Percentiles rank a stretch among this genome's conserved stretches.
Evolutionary conservation across 345 rosid genomes (phyloP).

Genomic region (Linum lewisii): DNA sequence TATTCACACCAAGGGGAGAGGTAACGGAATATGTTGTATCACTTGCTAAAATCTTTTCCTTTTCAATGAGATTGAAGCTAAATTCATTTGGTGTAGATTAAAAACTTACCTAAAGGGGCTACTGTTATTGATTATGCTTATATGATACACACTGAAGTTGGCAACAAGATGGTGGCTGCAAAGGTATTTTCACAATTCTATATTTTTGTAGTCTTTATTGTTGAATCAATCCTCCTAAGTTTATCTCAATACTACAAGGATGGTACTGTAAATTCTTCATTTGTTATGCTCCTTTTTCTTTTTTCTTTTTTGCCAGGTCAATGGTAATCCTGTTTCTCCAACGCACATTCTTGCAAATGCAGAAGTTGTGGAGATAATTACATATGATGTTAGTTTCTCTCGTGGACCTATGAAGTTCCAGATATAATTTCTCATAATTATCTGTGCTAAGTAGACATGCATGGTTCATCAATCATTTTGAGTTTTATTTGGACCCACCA

Average conservation of each 20-base stretch:
- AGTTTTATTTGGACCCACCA: not conserved
- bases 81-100: slow-evolving; percentile 47
- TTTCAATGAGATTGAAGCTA: not conserved
- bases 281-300: not conserved
- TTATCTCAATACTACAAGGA: not conserved
- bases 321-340: slow-evolving; percentile 91
- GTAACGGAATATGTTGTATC: slow-evolving; percentile 18
- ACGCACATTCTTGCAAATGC: slow-evolving; percentile 80
- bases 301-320: slow-evolving; percentile 54
- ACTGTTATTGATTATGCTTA: slow-evolving; percentile 93
- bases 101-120: slow-evolving; percentile 89
- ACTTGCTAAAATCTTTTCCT: not conserved
- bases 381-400: slow-evolving; percentile 62
- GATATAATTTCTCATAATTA: not conserved
- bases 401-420: not conserved
- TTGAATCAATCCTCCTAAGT: not conserved
- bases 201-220: not conserved
- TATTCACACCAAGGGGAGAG: slow-evolving; percentile 85
- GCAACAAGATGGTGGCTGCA: slow-evolving; percentile 97
- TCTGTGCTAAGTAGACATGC: not conserved
- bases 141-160: slow-evolving; percentile 93
- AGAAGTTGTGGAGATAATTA: slow-evolving; percentile 95
- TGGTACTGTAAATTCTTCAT: not conserved
- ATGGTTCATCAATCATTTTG: not conserved
- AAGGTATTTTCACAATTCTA: slow-evolving; percentile 42